Conservation (phyloP, 2,329 filamentous ascomycete species). For the Helotiales sp. region DNA sequence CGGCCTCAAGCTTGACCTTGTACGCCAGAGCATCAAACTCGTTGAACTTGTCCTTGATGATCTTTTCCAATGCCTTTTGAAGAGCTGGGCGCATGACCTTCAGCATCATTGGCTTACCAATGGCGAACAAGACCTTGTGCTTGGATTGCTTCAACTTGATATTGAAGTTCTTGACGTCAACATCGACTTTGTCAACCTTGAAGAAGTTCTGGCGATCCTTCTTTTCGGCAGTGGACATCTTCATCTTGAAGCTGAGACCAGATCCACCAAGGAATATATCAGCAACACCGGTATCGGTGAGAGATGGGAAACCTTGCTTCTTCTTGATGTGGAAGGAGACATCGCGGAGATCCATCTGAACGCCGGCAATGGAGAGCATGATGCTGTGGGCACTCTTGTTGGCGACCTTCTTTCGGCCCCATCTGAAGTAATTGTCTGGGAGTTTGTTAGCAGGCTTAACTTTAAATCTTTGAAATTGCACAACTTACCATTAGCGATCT, state of each 20-base stretch:
- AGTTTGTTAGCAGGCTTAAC: too few relatives aligned
- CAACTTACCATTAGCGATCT: slow-evolving; percentile 70
- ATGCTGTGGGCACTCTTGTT: slow-evolving; percentile 81
- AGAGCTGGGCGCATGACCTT: slow-evolving; percentile 83
- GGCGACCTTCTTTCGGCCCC: slow-evolving; percentile 85
- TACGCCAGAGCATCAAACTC: slow-evolving; percentile 75
- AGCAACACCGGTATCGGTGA: slow-evolving; percentile 86
- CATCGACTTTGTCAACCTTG: slow-evolving; percentile 83
- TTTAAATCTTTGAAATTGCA: background rate
- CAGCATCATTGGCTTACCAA: slow-evolving; percentile 88
- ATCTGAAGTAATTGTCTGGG: slow-evolving; percentile 84
- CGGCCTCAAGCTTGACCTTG: slow-evolving; percentile 81
- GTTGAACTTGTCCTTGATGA: slow-evolving; percentile 82
- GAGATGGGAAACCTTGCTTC: slow-evolving; percentile 88
- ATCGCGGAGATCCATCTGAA: slow-evolving; percentile 91
- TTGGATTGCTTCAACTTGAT: slow-evolving; percentile 94
- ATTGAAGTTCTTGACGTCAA: slow-evolving; percentile 79
- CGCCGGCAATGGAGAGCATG: slow-evolving; percentile 83
- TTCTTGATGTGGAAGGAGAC: slow-evolving; percentile 95
- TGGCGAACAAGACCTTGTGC: slow-evolving; percentile 85
- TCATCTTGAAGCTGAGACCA: slow-evolving; percentile 90
- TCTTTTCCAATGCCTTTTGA: slow-evolving; percentile 86
- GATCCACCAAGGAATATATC: slow-evolving; percentile 87
- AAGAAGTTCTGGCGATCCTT: slow-evolving; percentile 83
- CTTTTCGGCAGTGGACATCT: slow-evolving; percentile 80